These are phyloP conservation scores for Lecanicillium sp. DNA, from an alignment of 2,329 filamentous ascomycete genomes.

Conservation along the genomic window DNA sequence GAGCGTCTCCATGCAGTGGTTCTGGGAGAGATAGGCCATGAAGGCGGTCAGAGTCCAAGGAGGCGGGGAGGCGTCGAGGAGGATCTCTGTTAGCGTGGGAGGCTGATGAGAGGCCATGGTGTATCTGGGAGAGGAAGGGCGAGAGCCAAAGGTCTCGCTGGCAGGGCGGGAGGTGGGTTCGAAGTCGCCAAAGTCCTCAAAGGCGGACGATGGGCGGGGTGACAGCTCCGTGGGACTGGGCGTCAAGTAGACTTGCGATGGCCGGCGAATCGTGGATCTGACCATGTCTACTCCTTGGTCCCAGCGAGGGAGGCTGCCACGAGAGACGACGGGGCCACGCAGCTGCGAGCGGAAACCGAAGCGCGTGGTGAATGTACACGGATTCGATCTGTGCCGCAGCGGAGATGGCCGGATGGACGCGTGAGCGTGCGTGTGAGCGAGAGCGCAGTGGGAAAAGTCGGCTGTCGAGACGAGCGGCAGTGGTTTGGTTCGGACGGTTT, in stretches of 20 bases:
- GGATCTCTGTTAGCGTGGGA: slow-evolving; percentile 78
- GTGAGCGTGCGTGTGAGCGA: neutral
- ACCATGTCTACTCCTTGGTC: slow-evolving; percentile 30
- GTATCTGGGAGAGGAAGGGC: slow-evolving; percentile 25
- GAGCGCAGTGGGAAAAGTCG: neutral
- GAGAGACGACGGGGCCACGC: neutral
- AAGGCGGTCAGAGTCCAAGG: slow-evolving; percentile 91
- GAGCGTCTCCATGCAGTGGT: slow-evolving; percentile 91
- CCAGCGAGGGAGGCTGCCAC: slow-evolving; percentile 1
- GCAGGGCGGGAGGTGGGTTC: slow-evolving; percentile 36
- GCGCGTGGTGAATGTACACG: neutral
- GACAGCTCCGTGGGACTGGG: slow-evolving; percentile 34
- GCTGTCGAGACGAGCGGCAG: too few species aligned
- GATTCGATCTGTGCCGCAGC: too few species aligned
- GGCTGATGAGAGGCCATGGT: slow-evolving; percentile 27
- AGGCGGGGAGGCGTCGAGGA: slow-evolving; percentile 75
- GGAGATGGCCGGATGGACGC: neutral
- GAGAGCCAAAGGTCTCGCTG: slow-evolving; percentile 40
- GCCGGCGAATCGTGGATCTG: slow-evolving; percentile 36
- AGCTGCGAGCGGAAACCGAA: neutral
- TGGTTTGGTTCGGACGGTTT: too few species aligned
- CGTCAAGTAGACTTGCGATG: slow-evolving; percentile 35
- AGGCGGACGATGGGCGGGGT: slow-evolving; percentile 35
- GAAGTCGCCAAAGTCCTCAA: slow-evolving; percentile 34
- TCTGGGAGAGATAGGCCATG: slow-evolving; percentile 93